phyloP scores from a whole-genome alignment of 345 rosid species.

The Eucalyptus tenuipes region DNA sequence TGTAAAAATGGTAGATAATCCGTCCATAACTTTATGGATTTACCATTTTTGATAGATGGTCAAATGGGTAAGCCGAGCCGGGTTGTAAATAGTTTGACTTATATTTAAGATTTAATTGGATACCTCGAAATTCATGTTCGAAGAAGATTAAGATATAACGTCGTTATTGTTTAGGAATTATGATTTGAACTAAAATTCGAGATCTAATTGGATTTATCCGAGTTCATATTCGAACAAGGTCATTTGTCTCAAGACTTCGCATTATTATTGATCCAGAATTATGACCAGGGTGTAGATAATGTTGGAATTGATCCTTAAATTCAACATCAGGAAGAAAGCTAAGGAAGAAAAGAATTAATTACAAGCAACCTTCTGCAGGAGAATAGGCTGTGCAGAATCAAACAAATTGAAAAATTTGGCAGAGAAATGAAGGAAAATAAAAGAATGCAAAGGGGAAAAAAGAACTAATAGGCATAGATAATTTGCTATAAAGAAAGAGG shows the following conservation, averaged over 20 bases:
- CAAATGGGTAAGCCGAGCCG: too few relatives aligned
- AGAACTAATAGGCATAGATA: background rate
- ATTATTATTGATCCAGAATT: accelerated
- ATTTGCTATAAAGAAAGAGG: background rate
- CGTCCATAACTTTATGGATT: too few relatives aligned
- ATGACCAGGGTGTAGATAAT: background rate
- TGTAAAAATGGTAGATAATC: too few relatives aligned
- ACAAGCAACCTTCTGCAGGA: background rate
- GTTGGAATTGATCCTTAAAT: background rate
- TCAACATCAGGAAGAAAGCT: background rate
- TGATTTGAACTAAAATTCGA: background rate
- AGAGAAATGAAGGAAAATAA: background rate
- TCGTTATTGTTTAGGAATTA: accelerated
- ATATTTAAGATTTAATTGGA: too few relatives aligned
- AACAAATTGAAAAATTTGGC: background rate
- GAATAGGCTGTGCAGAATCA: background rate
- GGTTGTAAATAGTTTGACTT: too few relatives aligned
- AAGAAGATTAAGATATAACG: accelerated
- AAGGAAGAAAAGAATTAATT: background rate
- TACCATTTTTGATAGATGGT: too few relatives aligned
- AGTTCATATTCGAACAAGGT: background rate
- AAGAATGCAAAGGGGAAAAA: background rate
- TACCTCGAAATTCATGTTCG: accelerated
- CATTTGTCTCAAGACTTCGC: background rate
- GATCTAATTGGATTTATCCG: background rate